These are phyloP conservation scores for Zoysia matrella DNA, from an alignment of 202 grass and related monocot species.

Conservation along the genomic window DNA sequence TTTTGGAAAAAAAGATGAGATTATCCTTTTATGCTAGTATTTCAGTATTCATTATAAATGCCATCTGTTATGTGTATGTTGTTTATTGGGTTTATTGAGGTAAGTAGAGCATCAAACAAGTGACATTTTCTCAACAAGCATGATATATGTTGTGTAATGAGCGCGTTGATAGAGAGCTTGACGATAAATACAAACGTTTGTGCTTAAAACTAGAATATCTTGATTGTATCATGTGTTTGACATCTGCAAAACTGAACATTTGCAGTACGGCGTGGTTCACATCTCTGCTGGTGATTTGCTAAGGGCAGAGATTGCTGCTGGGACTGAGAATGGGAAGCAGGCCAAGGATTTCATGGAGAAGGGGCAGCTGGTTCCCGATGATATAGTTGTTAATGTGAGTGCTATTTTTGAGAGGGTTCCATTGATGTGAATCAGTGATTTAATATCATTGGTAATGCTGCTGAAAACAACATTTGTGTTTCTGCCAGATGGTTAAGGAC, in stretches of 20 bases:
- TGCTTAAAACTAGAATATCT: neutral
- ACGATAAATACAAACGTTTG: conserved; percentile 22
- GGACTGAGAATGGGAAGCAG: conserved; percentile 74
- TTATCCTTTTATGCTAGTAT: neutral
- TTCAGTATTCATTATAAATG: neutral
- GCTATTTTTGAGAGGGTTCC: neutral
- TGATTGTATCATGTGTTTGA: conserved; percentile 27
- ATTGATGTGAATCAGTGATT: neutral
- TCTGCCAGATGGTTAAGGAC: conserved; percentile 82
- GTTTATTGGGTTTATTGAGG: neutral
- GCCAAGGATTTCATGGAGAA: conserved; percentile 99
- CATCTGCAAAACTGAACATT: conserved; percentile 18
- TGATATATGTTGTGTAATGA: neutral
- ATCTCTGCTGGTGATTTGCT: conserved; percentile 98
- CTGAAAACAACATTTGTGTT: neutral
- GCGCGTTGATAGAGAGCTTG: neutral
- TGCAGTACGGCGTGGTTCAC: conserved; percentile 90
- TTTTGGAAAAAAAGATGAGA: neutral
- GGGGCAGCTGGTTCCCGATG: conserved; percentile 85
- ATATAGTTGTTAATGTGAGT: conserved; percentile 87
- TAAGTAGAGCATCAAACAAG: conserved; percentile 1
- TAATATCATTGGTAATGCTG: neutral
- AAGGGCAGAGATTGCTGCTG: conserved; percentile 80
- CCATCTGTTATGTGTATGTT: conserved; percentile 20
- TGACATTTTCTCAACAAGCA: neutral